A percentile compares a stretch with the other conserved stretches of the same genome.
These are phyloP conservation scores for Geotrichum armillariae DNA, from an alignment of 1,139 yeast species.

Conservation along the genomic window DNA sequence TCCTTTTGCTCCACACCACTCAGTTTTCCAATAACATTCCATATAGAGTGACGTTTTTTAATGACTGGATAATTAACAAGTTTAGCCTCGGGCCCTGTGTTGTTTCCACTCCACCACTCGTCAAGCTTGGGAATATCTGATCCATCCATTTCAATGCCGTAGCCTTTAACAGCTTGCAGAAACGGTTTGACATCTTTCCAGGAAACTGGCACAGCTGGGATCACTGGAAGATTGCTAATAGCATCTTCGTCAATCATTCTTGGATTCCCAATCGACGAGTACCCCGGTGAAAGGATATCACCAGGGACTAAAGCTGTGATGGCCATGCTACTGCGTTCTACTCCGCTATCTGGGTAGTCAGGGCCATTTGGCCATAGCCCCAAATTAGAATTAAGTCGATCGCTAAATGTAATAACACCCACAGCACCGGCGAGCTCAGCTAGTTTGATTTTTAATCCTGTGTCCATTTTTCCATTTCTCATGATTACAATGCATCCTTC, in stretches of 20 bases:
- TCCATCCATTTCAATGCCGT: conserved; percentile 46
- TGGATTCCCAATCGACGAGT: conserved; percentile 50
- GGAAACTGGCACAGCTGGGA: conserved; percentile 78
- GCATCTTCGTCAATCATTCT: conserved; percentile 45
- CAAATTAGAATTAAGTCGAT: conserved; percentile 40
- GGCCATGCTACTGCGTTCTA: conserved; percentile 67
- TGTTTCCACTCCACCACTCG: conserved; percentile 48
- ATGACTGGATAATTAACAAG: conserved; percentile 50
- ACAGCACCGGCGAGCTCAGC: conserved; percentile 54
- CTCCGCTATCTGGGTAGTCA: conserved; percentile 39
- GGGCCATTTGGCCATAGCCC: conserved; percentile 19
- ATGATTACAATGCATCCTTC: conserved; percentile 56
- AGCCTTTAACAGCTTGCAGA: conserved; percentile 47
- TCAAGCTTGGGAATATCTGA: conserved; percentile 39
- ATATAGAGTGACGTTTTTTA: conserved; percentile 63
- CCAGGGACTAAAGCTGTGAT: conserved; percentile 70
- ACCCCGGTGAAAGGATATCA: conserved; percentile 77
- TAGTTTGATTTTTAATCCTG: conserved; percentile 52
- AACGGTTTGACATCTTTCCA: conserved; percentile 63
- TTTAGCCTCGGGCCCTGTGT: conserved; percentile 40
- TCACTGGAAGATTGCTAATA: conserved; percentile 59
- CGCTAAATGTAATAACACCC: conserved; percentile 59
- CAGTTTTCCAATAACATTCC: conserved; percentile 80
- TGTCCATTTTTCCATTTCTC: conserved; percentile 55
- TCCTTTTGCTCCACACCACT: conserved; percentile 79